Conservation (phyloP, 257 asterid genomes). For the Solanum boliviense region DNA sequence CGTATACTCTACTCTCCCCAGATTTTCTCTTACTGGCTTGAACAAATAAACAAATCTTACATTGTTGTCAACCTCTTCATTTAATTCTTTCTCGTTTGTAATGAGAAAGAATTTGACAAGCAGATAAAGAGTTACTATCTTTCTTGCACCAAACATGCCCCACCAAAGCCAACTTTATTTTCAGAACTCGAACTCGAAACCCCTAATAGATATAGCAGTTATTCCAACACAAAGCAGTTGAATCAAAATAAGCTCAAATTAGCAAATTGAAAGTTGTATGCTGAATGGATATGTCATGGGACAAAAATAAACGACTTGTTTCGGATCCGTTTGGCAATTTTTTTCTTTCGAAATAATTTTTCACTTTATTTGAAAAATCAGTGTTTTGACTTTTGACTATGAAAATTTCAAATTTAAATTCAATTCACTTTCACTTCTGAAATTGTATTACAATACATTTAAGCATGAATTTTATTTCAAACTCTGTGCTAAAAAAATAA, state of each 20-base stretch:
- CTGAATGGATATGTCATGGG: not conserved
- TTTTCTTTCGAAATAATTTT: not conserved
- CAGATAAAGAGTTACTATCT: not conserved
- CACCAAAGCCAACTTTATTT: too few species aligned
- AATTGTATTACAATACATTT: too few species aligned
- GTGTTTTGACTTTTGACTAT: not conserved
- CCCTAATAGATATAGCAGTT: not conserved
- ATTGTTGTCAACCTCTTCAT: not conserved
- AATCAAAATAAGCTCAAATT: not conserved
- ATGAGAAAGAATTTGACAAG: not conserved
- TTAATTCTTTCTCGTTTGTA: not conserved
- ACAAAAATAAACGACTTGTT: not conserved
- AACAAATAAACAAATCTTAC: not conserved
- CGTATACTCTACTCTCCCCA: not conserved
- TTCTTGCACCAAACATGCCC: not conserved
- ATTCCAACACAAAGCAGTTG: not conserved
- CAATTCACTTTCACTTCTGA: not conserved
- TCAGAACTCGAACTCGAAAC: too few species aligned
- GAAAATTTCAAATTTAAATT: not conserved
- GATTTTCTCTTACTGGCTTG: not conserved
- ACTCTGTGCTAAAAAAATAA: not conserved
- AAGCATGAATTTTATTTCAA: not conserved
- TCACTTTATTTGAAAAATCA: not conserved
- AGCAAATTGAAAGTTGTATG: not conserved
- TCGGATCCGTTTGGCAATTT: not conserved